Evolutionary conservation across 495 filamentous ascomycete species (phyloP).

Genomic region (Aspergillus steynii): DNA sequence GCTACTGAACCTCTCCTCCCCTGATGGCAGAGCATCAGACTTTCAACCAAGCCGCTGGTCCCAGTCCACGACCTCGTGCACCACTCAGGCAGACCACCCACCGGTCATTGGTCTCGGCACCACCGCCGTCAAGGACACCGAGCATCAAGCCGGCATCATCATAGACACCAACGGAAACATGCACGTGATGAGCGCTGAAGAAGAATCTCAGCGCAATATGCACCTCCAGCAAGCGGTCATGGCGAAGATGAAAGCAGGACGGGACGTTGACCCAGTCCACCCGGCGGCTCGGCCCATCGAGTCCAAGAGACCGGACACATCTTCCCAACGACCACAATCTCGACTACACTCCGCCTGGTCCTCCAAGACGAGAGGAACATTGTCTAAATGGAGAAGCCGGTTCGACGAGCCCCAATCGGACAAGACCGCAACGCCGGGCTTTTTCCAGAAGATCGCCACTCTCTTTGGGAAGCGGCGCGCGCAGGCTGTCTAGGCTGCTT

Average conservation of each 20-base stretch:
- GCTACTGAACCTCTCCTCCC: conserved; percentile 7
- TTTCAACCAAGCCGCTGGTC: conserved; percentile 4
- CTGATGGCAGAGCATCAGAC: neutral
- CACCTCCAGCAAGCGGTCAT: conserved; percentile 29
- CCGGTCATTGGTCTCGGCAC: neutral
- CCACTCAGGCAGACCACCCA: neutral
- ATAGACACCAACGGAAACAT: conserved; percentile 25
- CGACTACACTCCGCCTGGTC: neutral
- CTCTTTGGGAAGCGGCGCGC: conserved; percentile 1
- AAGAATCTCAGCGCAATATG: conserved; percentile 22
- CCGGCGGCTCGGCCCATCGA: neutral
- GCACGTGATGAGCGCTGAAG: conserved; percentile 20
- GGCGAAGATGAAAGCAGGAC: conserved; percentile 28
- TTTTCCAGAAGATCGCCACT: neutral
- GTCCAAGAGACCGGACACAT: neutral
- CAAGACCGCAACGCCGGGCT: neutral
- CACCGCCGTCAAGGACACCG: neutral
- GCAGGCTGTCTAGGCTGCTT: neutral
- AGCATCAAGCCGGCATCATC: conserved; percentile 16
- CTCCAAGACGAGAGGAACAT: neutral
- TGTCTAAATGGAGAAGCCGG: neutral
- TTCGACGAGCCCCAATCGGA: neutral
- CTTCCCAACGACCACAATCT: neutral
- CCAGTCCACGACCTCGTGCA: neutral
- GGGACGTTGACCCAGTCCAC: neutral